phyloP scores from a whole-genome alignment of 2,329 filamentous ascomycete species.

The Cryphonectria japonica region DNA sequence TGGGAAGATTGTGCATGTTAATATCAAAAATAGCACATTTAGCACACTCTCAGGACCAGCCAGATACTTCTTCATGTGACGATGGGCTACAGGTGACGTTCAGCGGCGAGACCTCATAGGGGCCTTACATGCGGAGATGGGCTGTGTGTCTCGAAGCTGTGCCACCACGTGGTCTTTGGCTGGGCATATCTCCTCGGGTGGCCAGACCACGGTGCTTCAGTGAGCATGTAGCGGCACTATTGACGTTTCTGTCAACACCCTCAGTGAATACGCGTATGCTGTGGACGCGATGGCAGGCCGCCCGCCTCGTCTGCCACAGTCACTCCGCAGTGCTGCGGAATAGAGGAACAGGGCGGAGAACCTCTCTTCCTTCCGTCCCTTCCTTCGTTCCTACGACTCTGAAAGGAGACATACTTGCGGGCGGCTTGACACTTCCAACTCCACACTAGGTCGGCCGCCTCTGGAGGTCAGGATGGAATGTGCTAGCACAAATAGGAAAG shows the following conservation, averaged over 20 bases:
- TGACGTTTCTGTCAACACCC: neutral
- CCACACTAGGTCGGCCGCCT: neutral
- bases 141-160: neutral
- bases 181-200: neutral
- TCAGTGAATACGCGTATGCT: neutral
- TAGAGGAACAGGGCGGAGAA: neutral
- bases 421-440: neutral
- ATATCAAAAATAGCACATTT: neutral
- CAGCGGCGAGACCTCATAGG: neutral
- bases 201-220: neutral
- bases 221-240: neutral
- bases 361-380: neutral
- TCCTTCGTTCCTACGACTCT: neutral
- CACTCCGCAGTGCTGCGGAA: neutral
- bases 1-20: neutral
- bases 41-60: neutral
- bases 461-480: neutral
- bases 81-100: neutral
- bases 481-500: neutral
- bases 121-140: neutral
- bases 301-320: neutral
- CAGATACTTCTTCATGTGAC: neutral
- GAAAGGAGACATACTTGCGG: neutral
- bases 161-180: neutral
- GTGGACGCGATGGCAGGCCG: neutral